Evolutionary conservation across 2,329 filamentous ascomycete species (phyloP).

Genomic region (Fusarium sp.): DNA sequence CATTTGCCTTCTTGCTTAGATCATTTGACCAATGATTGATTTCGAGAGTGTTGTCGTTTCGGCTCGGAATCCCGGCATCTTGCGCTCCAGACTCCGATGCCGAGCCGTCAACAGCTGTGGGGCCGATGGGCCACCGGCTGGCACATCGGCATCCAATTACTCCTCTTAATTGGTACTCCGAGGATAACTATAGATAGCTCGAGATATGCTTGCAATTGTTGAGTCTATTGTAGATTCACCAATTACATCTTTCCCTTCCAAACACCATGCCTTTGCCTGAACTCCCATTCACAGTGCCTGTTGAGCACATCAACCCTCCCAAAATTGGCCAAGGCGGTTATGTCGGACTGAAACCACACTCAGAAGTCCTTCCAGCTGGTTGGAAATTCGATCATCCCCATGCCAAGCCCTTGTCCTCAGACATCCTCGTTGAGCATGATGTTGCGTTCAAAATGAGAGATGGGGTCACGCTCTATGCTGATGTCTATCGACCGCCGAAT

Average conservation of each 20-base stretch:
- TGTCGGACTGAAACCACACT: constrained; percentile 3
- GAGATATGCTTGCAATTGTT: neutral
- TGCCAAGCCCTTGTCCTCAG: neutral
- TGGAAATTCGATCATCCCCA: constrained; percentile 13
- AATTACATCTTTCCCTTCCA: neutral
- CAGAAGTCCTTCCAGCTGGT: constrained; percentile 5
- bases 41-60: neutral
- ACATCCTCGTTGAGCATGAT: constrained; percentile 20
- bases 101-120: constrained; percentile 8
- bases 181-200: constrained; percentile 8
- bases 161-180: too few species aligned
- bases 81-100: constrained; percentile 4
- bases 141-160: constrained; percentile 1
- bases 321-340: constrained; percentile 20
- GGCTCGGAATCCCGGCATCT: constrained; percentile 13
- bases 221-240: fast-evolving
- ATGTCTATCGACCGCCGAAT: constrained; percentile 7
- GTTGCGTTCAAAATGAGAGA: constrained; percentile 17
- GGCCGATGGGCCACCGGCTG: constrained; percentile 15
- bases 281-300: constrained; percentile 12
- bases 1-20: neutral
- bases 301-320: constrained; percentile 7
- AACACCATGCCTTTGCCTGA: constrained; percentile 11
- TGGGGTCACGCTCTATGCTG: constrained; percentile 7
- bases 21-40: fast-evolving